Evolutionary conservation across 495 filamentous ascomycete genomes (phyloP).

Genomic region (Aspergillus steynii): DNA sequence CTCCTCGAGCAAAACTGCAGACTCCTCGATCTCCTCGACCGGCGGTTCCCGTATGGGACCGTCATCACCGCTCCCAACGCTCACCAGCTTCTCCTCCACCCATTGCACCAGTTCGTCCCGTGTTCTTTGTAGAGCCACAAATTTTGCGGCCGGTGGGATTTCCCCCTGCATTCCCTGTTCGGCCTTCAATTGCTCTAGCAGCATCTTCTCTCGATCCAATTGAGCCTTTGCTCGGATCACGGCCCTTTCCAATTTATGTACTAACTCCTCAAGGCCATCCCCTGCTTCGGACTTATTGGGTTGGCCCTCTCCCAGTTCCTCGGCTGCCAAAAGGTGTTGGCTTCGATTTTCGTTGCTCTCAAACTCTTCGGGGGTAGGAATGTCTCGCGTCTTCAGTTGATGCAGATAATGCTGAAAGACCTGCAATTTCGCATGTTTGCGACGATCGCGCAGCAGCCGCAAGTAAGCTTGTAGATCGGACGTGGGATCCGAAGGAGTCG

Average conservation of each 20-base stretch:
- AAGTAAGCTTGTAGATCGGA: conserved; percentile 52
- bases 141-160: conserved; percentile 36
- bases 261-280: conserved; percentile 46
- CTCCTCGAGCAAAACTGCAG: conserved; percentile 34
- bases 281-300: conserved; percentile 22
- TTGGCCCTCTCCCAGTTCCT: conserved; percentile 23
- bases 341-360: conserved; percentile 43
- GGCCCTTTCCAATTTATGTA: conserved; percentile 63
- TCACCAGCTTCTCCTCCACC: conserved; percentile 67
- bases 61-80: conserved; percentile 45
- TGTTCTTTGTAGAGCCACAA: conserved; percentile 50
- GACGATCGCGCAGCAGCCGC: conserved; percentile 53
- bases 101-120: conserved; percentile 68
- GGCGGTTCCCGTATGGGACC: conserved; percentile 39
- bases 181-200: conserved; percentile 58
- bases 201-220: conserved; percentile 60
- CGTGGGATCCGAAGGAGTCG: conserved; percentile 22
- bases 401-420: conserved; percentile 52
- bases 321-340: conserved; percentile 44
- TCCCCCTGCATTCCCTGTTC: conserved; percentile 24
- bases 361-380: conserved; percentile 48
- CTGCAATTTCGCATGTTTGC: conserved; percentile 53
- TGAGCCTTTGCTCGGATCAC: conserved; percentile 63
- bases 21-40: conserved; percentile 38
- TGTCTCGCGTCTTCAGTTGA: conserved; percentile 37